Evolutionary conservation across 176 grass and related monocot species (phyloP).

Genomic region (Aegilops speltoides): DNA sequence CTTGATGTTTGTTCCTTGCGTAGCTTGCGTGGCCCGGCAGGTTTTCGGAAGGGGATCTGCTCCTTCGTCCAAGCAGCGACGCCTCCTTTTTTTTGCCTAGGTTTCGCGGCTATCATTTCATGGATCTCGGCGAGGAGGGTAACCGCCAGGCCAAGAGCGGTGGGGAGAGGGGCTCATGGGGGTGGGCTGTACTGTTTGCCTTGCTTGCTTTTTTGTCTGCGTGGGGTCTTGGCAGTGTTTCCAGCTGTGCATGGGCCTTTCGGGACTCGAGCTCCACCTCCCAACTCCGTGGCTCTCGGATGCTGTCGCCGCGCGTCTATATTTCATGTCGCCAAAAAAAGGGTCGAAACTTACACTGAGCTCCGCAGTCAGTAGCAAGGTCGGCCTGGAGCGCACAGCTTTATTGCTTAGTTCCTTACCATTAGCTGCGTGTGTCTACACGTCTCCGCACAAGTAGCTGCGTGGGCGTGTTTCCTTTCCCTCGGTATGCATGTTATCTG

Average conservation of each 20-base stretch:
- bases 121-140: conserved; percentile 25
- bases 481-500: neutral
- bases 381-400: neutral
- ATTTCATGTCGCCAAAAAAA: conserved; percentile 41
- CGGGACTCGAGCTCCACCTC: conserved; percentile 14
- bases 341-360: neutral
- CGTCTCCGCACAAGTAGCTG: no score
- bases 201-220: conserved; percentile 34
- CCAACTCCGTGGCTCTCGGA: neutral
- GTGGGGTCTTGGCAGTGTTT: conserved; percentile 8
- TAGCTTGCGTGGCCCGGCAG: conserved; percentile 26
- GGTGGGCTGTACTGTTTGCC: conserved; percentile 21
- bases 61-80: neutral
- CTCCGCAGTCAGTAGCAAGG: neutral
- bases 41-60: conserved; percentile 26
- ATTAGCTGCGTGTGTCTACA: neutral
- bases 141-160: neutral
- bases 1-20: neutral
- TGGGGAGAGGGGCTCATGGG: neutral
- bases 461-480: neutral
- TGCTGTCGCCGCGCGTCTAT: conserved; percentile 9
- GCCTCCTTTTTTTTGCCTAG: neutral
- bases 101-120: conserved; percentile 42
- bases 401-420: neutral
- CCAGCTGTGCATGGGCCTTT: conserved; percentile 32